phyloP scores from a whole-genome alignment of 2,329 filamentous ascomycete species.

The Arthroderma uncinatum region DNA sequence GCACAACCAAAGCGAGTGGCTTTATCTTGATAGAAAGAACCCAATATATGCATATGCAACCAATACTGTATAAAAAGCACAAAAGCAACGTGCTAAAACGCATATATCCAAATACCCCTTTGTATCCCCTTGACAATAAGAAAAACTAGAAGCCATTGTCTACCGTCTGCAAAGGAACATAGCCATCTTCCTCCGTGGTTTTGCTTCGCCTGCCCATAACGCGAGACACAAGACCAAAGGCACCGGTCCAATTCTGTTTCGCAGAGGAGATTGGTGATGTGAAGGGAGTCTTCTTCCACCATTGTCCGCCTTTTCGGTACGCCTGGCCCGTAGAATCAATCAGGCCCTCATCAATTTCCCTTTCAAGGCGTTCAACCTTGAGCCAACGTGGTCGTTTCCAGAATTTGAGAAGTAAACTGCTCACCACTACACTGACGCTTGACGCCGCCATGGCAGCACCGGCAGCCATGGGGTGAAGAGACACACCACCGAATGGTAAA shows the following conservation, averaged over 20 bases:
- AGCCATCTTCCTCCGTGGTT: conserved; percentile 29
- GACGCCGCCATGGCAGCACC: conserved; percentile 88
- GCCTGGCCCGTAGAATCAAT: conserved; percentile 15
- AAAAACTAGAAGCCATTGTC: conserved; percentile 20
- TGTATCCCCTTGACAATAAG: background rate
- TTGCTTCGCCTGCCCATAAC: conserved; percentile 21
- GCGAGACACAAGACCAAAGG: conserved; percentile 21
- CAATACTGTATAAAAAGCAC: background rate
- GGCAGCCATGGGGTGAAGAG: conserved; percentile 83
- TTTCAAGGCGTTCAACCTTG: conserved; percentile 56
- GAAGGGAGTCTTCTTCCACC: conserved; percentile 24
- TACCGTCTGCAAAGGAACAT: conserved; percentile 37
- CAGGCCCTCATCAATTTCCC: conserved; percentile 35
- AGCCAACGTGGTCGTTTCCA: conserved; percentile 84
- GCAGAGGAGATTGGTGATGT: background rate
- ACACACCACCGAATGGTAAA: conserved; percentile 71
- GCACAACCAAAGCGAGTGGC: background rate
- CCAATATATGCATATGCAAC: background rate
- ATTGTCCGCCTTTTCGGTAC: conserved; percentile 18
- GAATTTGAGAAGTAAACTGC: conserved; percentile 70
- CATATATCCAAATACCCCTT: background rate
- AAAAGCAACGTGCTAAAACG: background rate
- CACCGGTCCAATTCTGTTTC: background rate
- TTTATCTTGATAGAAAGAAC: background rate
- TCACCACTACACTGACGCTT: conserved; percentile 79